Evolutionary conservation across 345 rosid species (phyloP).

Genomic region (Brassica cretica): DNA sequence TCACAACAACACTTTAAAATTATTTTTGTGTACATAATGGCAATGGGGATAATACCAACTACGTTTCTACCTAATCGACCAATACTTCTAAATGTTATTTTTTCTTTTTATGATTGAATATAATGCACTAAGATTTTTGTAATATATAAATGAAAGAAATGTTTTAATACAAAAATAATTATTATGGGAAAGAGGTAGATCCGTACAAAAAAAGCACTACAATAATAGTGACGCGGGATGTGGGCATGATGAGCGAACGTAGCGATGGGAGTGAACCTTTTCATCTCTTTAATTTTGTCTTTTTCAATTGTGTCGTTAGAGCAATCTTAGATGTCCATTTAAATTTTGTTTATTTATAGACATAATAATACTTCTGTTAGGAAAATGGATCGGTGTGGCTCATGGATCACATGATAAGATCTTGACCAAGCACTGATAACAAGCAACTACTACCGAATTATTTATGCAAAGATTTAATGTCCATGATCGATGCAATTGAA

Average conservation of each 20-base stretch:
- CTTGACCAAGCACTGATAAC: slow-evolving; percentile 28
- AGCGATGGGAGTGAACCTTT: slow-evolving; percentile 11
- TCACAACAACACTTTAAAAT: not conserved
- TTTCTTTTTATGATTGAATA: not conserved
- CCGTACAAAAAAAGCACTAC: slow-evolving; percentile 18
- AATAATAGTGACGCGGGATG: not conserved
- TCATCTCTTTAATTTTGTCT: not conserved
- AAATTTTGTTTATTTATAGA: not conserved
- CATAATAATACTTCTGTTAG: not conserved
- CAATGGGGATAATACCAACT: not conserved
- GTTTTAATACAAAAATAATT: not conserved
- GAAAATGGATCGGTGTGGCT: slow-evolving; percentile 25
- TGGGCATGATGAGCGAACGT: slow-evolving; percentile 26
- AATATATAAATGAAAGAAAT: not conserved
- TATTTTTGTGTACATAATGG: not conserved
- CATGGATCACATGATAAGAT: slow-evolving; percentile 22
- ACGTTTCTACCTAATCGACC: slow-evolving; percentile 7
- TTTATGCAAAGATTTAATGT: not conserved
- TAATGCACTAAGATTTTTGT: slow-evolving; percentile 14
- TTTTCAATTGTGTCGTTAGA: not conserved
- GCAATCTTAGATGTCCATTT: slow-evolving; percentile 12
- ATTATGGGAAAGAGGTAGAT: slow-evolving; percentile 16
- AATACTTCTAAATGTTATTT: not conserved
- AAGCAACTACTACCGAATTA: slow-evolving; percentile 17
- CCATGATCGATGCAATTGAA: not conserved